phyloP scores from a whole-genome alignment of 78 protist species.

The Ministeria vibrans region DNA sequence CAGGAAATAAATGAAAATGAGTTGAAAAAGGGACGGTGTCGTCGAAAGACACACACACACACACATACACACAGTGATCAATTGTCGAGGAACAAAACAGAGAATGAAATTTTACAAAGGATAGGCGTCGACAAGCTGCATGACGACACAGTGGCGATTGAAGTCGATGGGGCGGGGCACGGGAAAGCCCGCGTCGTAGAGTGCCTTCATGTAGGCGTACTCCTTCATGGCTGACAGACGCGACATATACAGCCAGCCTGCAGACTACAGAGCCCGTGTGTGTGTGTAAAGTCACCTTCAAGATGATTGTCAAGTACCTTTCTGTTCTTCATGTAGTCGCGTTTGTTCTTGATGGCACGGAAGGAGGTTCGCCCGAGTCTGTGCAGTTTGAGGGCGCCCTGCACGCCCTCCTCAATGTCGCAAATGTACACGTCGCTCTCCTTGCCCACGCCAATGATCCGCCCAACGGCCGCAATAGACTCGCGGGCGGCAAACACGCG shows the following conservation, averaged over 20 bases:
- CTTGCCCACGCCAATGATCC: constrained; percentile 96
- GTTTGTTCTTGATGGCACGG: constrained; percentile 78
- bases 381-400: constrained; percentile 62
- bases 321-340: constrained; percentile 78
- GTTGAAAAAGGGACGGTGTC: no score
- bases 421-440: constrained; percentile 80
- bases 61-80: no score
- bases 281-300: neutral
- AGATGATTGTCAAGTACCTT: neutral
- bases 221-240: constrained; percentile 94
- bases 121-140: constrained; percentile 77
- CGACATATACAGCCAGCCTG: constrained; percentile 90
- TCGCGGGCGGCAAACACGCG: constrained; percentile 72
- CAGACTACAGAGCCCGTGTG: neutral
- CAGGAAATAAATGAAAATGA: no score
- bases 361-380: constrained; percentile 95
- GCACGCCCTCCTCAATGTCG: constrained; percentile 43
- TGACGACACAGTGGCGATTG: constrained; percentile 91
- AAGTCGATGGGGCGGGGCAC: constrained; percentile 89
- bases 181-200: constrained; percentile 84
- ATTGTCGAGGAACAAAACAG: neutral
- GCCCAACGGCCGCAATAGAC: constrained; percentile 66
- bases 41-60: no score
- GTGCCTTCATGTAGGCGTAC: constrained; percentile 91
- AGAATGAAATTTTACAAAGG: constrained; percentile 47